phyloP scores from a whole-genome alignment of 768 basidiomycete genomes.

The Pholiota conissans region DNA sequence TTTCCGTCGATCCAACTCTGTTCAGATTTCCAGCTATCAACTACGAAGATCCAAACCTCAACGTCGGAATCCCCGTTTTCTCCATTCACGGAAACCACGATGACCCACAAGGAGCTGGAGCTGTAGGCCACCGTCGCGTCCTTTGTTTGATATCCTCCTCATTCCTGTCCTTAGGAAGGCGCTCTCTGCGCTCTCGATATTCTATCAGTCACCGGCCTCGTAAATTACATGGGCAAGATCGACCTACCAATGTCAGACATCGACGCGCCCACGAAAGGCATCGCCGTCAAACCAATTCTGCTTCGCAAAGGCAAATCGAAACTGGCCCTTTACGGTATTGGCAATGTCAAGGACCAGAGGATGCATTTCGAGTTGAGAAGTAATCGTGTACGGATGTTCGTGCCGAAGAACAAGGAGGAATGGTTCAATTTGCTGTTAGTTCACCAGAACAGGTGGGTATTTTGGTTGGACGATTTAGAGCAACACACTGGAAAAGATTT shows the following conservation, averaged over 20 bases:
- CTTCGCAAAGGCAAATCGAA: conserved; percentile 83
- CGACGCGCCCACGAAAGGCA: conserved; percentile 67
- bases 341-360: conserved; percentile 93
- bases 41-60: conserved; percentile 95
- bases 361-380: conserved; percentile 96
- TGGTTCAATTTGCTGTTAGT: conserved; percentile 96
- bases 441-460: conserved; percentile 90
- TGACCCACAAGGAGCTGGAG: conserved; percentile 94
- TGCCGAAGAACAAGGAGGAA: conserved; percentile 85
- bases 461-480: not conserved
- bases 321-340: conserved; percentile 93
- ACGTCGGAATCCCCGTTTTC: conserved; percentile 95
- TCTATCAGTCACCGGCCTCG: conserved; percentile 87
- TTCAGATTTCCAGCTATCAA: conserved; percentile 92
- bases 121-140: conserved; percentile 48
- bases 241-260: conserved; percentile 76
- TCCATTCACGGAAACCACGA: conserved; percentile 99
- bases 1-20: conserved; percentile 1
- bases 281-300: conserved; percentile 87
- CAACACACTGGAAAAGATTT: not conserved
- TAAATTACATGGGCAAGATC: conserved; percentile 98
- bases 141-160: not conserved
- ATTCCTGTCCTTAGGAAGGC: conserved; percentile 64
- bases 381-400: conserved; percentile 94
- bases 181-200: conserved; percentile 95